Percentiles rank a stretch among this genome's conserved stretches.
phyloP scores from a whole-genome alignment of 139 green algal species.

The Volvox africanus region DNA sequence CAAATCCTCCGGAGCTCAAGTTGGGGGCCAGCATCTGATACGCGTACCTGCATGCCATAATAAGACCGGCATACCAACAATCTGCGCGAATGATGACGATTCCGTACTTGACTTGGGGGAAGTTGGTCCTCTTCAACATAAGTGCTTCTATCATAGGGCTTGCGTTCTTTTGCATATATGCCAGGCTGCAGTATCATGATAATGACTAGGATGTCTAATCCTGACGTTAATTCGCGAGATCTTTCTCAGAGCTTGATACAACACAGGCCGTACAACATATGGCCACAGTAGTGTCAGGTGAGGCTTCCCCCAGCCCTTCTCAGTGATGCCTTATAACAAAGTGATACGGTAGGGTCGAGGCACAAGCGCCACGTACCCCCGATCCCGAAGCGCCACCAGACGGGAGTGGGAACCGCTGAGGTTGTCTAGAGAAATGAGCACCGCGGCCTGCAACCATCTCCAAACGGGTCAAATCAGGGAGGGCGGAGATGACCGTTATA shows the following conservation, averaged over 20 bases:
- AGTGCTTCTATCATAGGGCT: not conserved
- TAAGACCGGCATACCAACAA: not conserved
- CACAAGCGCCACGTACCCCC: not conserved
- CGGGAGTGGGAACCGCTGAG: not conserved
- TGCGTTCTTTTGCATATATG: not conserved
- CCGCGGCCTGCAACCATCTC: not conserved
- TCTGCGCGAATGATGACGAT: no score
- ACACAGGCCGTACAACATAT: not conserved
- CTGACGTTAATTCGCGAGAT: no score
- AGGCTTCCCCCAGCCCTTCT: no score
- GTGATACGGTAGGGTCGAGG: no score
- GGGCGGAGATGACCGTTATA: not conserved
- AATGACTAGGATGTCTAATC: not conserved
- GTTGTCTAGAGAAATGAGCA: not conserved
- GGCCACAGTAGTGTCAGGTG: no score
- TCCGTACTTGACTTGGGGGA: no score
- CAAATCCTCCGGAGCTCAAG: not conserved
- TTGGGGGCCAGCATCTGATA: slow-evolving; percentile 8
- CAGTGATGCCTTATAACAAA: no score
- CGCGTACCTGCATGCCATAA: not conserved
- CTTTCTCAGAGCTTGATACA: not conserved
- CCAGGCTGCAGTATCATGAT: not conserved
- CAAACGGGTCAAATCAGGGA: not conserved
- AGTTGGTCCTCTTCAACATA: not conserved
- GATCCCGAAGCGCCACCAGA: not conserved